Evolutionary conservation across 805 yeast genomes (phyloP).

Genomic region (Ogataea paradorogensis): DNA sequence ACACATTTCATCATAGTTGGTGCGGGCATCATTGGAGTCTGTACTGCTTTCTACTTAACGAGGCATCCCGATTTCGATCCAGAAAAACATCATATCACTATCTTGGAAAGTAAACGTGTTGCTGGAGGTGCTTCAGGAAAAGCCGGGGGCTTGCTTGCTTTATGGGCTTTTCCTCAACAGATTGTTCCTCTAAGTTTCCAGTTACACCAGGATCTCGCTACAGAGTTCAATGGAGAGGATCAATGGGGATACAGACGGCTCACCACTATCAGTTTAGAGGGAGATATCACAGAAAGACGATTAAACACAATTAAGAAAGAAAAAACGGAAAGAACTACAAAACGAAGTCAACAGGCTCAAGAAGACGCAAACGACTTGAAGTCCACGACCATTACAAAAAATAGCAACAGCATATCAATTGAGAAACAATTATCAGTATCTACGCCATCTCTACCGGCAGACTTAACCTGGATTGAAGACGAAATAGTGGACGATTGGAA

Average conservation of each 20-base stretch:
- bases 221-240: slow-evolving; percentile 73
- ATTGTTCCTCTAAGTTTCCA: slow-evolving; percentile 85
- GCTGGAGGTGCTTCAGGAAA: slow-evolving; percentile 98
- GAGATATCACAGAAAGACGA: slow-evolving; percentile 50
- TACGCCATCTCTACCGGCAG: slow-evolving; percentile 47
- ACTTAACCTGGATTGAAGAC: slow-evolving; percentile 73
- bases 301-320: slow-evolving; percentile 2
- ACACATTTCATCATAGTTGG: slow-evolving; percentile 83
- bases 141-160: slow-evolving; percentile 92
- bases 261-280: slow-evolving; percentile 83
- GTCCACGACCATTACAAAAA: slow-evolving; percentile 34
- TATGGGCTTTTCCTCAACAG: slow-evolving; percentile 97
- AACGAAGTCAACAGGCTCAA: slow-evolving; percentile 3
- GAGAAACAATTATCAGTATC: slow-evolving; percentile 22
- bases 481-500: slow-evolving; percentile 70
- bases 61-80: slow-evolving; percentile 79
- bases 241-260: slow-evolving; percentile 94
- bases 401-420: slow-evolving; percentile 35
- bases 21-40: slow-evolving; percentile 95
- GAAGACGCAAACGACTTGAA: slow-evolving; percentile 12
- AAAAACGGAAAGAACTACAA: slow-evolving; percentile 6
- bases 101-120: slow-evolving; percentile 84
- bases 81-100: slow-evolving; percentile 71
- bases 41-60: slow-evolving; percentile 87
- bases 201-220: slow-evolving; percentile 79